Evolutionary conservation across 768 basidiomycete genomes (phyloP).

Genomic region (Hemileccinum rubropunctum): DNA sequence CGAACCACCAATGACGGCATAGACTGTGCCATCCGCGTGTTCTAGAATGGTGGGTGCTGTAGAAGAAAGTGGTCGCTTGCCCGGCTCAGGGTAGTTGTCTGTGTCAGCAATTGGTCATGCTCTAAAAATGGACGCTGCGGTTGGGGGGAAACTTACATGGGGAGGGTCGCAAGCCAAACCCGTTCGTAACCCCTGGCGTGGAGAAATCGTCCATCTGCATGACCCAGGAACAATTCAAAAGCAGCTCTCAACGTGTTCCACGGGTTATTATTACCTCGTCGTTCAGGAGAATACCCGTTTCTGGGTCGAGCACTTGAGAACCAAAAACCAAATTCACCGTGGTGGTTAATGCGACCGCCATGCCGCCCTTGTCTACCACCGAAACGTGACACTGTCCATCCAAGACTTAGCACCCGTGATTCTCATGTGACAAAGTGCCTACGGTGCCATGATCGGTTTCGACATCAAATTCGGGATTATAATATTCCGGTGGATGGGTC

Average conservation of each 20-base stretch:
- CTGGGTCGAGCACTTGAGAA: slow-evolving; percentile 79
- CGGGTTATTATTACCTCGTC: slow-evolving; percentile 58
- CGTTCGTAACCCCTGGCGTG: slow-evolving; percentile 78
- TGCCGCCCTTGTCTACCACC: slow-evolving; percentile 77
- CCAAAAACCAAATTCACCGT: slow-evolving; percentile 92
- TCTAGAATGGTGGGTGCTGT: slow-evolving; percentile 81
- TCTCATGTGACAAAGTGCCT: neutral
- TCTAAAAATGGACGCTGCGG: neutral
- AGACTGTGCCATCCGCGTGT: slow-evolving; percentile 67
- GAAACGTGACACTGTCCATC: slow-evolving; percentile 74
- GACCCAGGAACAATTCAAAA: neutral
- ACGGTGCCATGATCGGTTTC: slow-evolving; percentile 83
- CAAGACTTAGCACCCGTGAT: slow-evolving; percentile 5
- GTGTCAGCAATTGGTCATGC: slow-evolving; percentile 1
- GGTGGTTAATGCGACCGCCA: slow-evolving; percentile 83
- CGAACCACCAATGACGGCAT: slow-evolving; percentile 75
- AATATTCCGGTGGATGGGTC: slow-evolving; percentile 82
- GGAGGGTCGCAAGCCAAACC: slow-evolving; percentile 78
- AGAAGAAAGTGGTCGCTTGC: slow-evolving; percentile 90
- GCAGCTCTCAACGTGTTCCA: neutral
- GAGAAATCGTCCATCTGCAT: slow-evolving; percentile 89
- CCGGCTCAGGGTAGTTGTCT: slow-evolving; percentile 88
- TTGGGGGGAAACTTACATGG: slow-evolving; percentile 51
- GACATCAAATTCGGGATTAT: slow-evolving; percentile 78
- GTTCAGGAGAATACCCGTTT: slow-evolving; percentile 87